Evolutionary conservation across 2,329 filamentous ascomycete genomes (phyloP).

Genomic region (Clarireedia paspali): DNA sequence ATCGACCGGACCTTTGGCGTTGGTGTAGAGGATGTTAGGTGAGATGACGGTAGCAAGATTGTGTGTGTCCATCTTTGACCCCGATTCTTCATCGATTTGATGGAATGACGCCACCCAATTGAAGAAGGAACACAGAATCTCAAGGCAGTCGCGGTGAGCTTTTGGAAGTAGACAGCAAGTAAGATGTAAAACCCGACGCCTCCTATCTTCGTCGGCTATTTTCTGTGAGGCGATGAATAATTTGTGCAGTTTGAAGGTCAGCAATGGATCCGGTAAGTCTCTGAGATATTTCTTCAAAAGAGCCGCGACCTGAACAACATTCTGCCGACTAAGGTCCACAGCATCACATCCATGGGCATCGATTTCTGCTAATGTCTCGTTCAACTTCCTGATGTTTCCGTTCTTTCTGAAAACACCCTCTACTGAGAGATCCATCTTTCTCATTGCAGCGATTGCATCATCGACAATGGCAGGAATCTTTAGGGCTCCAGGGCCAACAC

Average conservation of each 20-base stretch:
- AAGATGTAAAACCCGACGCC: slow-evolving; percentile 79
- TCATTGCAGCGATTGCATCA: slow-evolving; percentile 88
- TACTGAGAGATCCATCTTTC: slow-evolving; percentile 97
- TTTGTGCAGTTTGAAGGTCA: slow-evolving; percentile 90
- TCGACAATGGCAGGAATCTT: slow-evolving; percentile 93
- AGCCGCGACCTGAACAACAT: slow-evolving; percentile 87
- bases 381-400: slow-evolving; percentile 91
- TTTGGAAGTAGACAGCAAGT: slow-evolving; percentile 91
- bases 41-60: slow-evolving; percentile 97
- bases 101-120: slow-evolving; percentile 98
- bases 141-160: slow-evolving; percentile 83
- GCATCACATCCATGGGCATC: slow-evolving; percentile 79
- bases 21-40: slow-evolving; percentile 82
- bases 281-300: slow-evolving; percentile 91
- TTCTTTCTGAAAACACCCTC: slow-evolving; percentile 99
- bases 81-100: slow-evolving; percentile 91
- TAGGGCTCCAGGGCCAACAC: slow-evolving; percentile 83
- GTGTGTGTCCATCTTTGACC: slow-evolving; percentile 98
- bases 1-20: slow-evolving; percentile 60
- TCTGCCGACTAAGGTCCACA: slow-evolving; percentile 80
- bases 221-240: slow-evolving; percentile 88
- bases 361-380: slow-evolving; percentile 77
- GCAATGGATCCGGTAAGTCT: slow-evolving; percentile 85
- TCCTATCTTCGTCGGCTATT: slow-evolving; percentile 72
- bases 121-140: slow-evolving; percentile 91